Evolutionary conservation across 2,329 filamentous ascomycete species (phyloP).

Genomic region (Claviceps africana): DNA sequence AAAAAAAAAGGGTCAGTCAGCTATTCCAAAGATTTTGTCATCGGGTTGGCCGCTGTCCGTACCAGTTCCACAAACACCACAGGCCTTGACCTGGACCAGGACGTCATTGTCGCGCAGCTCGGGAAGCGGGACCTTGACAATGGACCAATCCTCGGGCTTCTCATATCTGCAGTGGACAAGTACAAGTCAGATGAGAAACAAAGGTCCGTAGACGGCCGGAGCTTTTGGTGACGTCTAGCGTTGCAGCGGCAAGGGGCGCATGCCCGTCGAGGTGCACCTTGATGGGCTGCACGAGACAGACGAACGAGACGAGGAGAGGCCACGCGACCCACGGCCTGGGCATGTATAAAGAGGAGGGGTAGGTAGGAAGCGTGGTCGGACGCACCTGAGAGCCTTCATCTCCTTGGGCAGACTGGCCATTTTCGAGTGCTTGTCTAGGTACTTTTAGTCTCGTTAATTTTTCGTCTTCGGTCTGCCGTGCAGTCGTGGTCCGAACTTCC

Average conservation of each 20-base stretch:
- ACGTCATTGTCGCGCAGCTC: constrained; percentile 45
- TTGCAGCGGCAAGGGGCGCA: neutral
- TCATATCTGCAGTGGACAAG: constrained; percentile 32
- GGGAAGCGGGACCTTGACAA: constrained; percentile 49
- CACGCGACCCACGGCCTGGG: neutral
- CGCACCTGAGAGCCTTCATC: constrained; percentile 49
- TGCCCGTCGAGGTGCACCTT: constrained; percentile 5
- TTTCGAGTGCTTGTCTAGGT: neutral
- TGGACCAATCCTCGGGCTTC: constrained; percentile 45
- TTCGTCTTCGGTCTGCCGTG: neutral
- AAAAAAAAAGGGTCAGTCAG: constrained; percentile 9
- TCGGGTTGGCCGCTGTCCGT: constrained; percentile 14
- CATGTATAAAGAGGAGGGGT: constrained; percentile 9
- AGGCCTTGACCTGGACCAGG: constrained; percentile 53
- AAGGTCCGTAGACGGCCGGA: neutral
- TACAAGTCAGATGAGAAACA: neutral
- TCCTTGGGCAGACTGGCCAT: constrained; percentile 33
- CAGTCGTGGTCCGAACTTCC: neutral
- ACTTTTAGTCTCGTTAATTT: neutral
- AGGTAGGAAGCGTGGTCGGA: no score
- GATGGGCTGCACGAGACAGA: constrained; percentile 11
- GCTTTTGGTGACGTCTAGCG: neutral
- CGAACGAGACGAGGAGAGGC: no score
- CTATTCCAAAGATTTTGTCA: no score
- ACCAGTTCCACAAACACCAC: constrained; percentile 47